A percentile compares a stretch with the other conserved stretches of the same genome.
phyloP scores from a whole-genome alignment of 2,329 filamentous ascomycete genomes.

The Aspergillus neotritici region DNA sequence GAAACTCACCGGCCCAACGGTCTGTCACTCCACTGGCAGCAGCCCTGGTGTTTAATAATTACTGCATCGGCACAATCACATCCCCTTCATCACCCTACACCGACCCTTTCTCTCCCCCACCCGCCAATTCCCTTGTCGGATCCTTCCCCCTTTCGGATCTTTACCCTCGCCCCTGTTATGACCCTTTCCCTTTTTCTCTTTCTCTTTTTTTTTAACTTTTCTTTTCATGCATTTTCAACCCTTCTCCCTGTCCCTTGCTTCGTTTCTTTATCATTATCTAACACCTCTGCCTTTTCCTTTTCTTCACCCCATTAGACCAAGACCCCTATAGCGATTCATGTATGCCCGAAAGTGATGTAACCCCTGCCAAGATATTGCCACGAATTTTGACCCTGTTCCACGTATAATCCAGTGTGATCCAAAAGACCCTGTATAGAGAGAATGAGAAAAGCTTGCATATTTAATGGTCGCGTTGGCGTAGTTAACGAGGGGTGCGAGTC shows the following conservation, averaged over 20 bases:
- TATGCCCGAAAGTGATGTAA: slow-evolving; percentile 42
- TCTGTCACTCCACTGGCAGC: too few species aligned
- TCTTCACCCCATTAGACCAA: slow-evolving; percentile 30
- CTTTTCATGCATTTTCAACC: neutral
- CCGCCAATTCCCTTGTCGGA: slow-evolving; percentile 15
- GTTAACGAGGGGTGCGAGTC: neutral
- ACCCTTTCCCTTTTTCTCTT: slow-evolving; percentile 2
- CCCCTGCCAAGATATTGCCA: slow-evolving; percentile 28
- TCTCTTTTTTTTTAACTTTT: slow-evolving; percentile 4
- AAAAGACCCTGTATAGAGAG: slow-evolving; percentile 25
- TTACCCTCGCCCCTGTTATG: slow-evolving; percentile 6
- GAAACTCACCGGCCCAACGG: too few species aligned
- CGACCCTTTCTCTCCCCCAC: slow-evolving; percentile 13
- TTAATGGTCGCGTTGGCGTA: neutral
- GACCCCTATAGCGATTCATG: slow-evolving; percentile 34
- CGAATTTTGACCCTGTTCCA: slow-evolving; percentile 20
- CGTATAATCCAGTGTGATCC: slow-evolving; percentile 19
- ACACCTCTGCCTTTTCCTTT: slow-evolving; percentile 5
- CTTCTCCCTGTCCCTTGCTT: slow-evolving; percentile 6
- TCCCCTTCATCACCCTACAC: slow-evolving; percentile 14
- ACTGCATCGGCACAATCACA: too few species aligned
- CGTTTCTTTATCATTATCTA: slow-evolving; percentile 13
- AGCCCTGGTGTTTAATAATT: too few species aligned
- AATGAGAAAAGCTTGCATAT: slow-evolving; percentile 17
- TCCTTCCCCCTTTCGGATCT: slow-evolving; percentile 14